Conservation (phyloP, 1,284 basidiomycete species). For the Ceratobasidium sp. region DNA sequence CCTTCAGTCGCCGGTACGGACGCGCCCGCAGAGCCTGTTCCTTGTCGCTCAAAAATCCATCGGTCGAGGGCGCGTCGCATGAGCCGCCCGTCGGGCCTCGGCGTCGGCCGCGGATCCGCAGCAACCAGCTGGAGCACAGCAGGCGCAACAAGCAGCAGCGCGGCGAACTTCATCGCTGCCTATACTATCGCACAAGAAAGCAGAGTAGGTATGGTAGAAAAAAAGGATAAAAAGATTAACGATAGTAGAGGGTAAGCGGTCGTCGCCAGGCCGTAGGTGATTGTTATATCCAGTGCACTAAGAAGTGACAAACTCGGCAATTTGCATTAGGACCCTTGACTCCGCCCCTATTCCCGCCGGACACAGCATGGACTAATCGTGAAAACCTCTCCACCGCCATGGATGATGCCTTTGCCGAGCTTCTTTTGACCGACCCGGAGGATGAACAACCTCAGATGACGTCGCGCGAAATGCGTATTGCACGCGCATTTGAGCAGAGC, state of each 20-base stretch:
- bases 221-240: slow-evolving; percentile 27
- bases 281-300: slow-evolving; percentile 7
- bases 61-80: slow-evolving; percentile 17
- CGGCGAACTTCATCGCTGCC: slow-evolving; percentile 30
- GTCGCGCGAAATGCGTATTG: slow-evolving; percentile 50
- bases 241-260: slow-evolving; percentile 27
- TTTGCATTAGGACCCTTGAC: slow-evolving; percentile 14
- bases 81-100: slow-evolving; percentile 12
- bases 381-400: slow-evolving; percentile 26
- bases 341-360: slow-evolving; percentile 6
- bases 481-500: slow-evolving; percentile 50
- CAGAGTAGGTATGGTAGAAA: slow-evolving; percentile 2
- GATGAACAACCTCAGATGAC: slow-evolving; percentile 33
- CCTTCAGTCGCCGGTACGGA: background rate
- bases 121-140: slow-evolving; percentile 25
- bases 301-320: slow-evolving; percentile 29
- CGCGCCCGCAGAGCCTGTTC: background rate
- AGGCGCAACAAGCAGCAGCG: slow-evolving; percentile 21
- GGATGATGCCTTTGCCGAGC: slow-evolving; percentile 41
- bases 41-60: slow-evolving; percentile 29
- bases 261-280: slow-evolving; percentile 16
- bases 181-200: background rate
- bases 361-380: slow-evolving; percentile 33
- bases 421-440: slow-evolving; percentile 37
- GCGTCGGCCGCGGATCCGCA: slow-evolving; percentile 37